These are phyloP conservation scores for Leptodontidium sp. DNA, from an alignment of 2,329 filamentous ascomycete species.

Conservation along the genomic window DNA sequence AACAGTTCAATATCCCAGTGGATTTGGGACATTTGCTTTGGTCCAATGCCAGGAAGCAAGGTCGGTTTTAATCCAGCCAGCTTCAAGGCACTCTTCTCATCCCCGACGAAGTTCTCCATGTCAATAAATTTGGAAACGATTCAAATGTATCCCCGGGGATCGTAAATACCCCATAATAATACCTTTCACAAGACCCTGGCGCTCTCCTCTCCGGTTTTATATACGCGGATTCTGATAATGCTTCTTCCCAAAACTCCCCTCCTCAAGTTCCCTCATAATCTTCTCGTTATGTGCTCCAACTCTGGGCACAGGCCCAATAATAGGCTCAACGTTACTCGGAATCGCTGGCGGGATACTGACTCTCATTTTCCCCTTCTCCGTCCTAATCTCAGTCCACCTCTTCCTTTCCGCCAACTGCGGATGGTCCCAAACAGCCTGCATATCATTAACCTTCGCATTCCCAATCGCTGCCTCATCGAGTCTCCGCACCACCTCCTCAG, in stretches of 20 bases:
- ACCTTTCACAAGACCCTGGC: too few species aligned
- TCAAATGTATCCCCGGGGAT: too few species aligned
- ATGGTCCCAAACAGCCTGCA: constrained; percentile 21
- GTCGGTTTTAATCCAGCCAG: background rate
- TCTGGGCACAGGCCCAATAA: constrained; percentile 21
- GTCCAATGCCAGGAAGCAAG: background rate
- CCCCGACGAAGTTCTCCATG: too few species aligned
- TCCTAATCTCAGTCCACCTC: constrained; percentile 18
- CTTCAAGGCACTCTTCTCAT: too few species aligned
- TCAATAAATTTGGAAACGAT: too few species aligned
- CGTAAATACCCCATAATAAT: too few species aligned
- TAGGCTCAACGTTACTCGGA: constrained; percentile 21
- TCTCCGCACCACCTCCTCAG: constrained; percentile 19
- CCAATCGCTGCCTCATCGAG: constrained; percentile 19
- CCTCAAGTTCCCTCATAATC: constrained; percentile 21
- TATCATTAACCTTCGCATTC: constrained; percentile 22
- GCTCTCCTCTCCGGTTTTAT: background rate
- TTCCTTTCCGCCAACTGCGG: constrained; percentile 13
- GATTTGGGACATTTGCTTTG: background rate
- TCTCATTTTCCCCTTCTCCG: constrained; percentile 20
- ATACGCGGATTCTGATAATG: constrained; percentile 14
- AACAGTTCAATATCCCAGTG: background rate
- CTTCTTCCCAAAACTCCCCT: constrained; percentile 19
- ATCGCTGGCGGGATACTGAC: constrained; percentile 20
- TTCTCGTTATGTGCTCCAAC: constrained; percentile 22